Base-by-base conservation (phyloP, 2,329 filamentous ascomycete genomes). In the Clonostachys solani region DNA sequence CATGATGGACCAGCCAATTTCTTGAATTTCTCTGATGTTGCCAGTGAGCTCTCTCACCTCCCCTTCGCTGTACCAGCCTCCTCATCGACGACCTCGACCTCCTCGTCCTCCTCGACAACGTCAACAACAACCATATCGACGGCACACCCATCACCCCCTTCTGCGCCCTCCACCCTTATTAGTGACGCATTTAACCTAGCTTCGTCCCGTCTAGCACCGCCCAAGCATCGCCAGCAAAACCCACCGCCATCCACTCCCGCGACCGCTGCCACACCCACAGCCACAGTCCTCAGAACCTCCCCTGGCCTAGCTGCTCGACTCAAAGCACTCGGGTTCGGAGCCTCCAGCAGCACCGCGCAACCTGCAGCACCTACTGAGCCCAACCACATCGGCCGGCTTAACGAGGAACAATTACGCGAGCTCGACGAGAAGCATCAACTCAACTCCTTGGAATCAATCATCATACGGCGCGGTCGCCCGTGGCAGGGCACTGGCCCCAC, bases 361-460 rank as follows among this genome's bases (percentile, higher is more conserved):
- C 43, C 53, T 23, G 43, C 56, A 16, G 36, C 49, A 34, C 42
- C 54, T 15, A 54, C 63, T 19, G 58, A 61, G 44, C 56, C 53
- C 63, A 75, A 79, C 44, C 67, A 69, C 58, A 74, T 89, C 57
- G 86, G 86, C 54, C 82, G 86, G 50, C 81, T 90, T 47, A 76
- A 86, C 56, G 83, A 89, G 64, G 74, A 83, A 54, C 84, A 89
- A 57, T 74, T 90, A 49, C 78, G 81, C 55, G 75, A 83, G 58
- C 77, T 90, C 57, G 86, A 91, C 68, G 73, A 80, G 54, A 79
- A 81, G 50, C 83, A 87, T 61, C 77, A 78, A 54, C 77, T 80
- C 50, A 73, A 73, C 60, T 80, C 78, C 19, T 53, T 61, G 61
- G 54, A 60, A 60, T 52, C 71, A 72, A 53, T 71, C 54, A 71